phyloP scores from a whole-genome alignment of 768 basidiomycete species.

The Xerocomus spinulosus region DNA sequence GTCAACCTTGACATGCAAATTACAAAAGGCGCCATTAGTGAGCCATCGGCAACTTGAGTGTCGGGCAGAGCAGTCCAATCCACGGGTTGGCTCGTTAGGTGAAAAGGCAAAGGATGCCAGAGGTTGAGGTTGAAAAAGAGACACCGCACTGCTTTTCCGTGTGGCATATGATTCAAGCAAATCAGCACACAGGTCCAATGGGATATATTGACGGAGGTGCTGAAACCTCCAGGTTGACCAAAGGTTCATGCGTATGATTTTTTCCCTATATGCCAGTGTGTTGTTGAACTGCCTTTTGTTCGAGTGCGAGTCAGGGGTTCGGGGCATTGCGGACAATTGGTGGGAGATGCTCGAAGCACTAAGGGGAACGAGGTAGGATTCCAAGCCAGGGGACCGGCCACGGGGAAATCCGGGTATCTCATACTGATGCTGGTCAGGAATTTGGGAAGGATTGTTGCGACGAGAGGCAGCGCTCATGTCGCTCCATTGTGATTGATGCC shows the following conservation, averaged over 20 bases:
- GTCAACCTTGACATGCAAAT: neutral
- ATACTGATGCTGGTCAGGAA: neutral
- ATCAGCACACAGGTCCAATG: neutral
- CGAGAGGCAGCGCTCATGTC: neutral
- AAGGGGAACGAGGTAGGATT: neutral
- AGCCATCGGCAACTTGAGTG: conserved; percentile 12
- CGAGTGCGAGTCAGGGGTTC: neutral
- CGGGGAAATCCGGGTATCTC: neutral
- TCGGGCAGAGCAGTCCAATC: neutral
- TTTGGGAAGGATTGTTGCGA: neutral
- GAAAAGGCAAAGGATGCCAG: neutral
- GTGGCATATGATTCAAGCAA: neutral
- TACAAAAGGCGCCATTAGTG: conserved; percentile 6
- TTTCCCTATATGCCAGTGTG: neutral
- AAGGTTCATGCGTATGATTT: too few species aligned
- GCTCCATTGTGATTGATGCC: neutral
- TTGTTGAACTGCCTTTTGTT: neutral
- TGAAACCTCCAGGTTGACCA: too few species aligned
- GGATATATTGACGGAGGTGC: neutral
- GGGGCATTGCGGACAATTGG: neutral
- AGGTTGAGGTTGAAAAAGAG: neutral
- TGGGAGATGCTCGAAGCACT: neutral
- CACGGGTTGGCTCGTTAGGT: neutral
- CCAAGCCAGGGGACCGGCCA: neutral
- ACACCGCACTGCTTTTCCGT: neutral